phyloP scores from a whole-genome alignment of 345 rosid genomes.

The Carallia pectinifolia region DNA sequence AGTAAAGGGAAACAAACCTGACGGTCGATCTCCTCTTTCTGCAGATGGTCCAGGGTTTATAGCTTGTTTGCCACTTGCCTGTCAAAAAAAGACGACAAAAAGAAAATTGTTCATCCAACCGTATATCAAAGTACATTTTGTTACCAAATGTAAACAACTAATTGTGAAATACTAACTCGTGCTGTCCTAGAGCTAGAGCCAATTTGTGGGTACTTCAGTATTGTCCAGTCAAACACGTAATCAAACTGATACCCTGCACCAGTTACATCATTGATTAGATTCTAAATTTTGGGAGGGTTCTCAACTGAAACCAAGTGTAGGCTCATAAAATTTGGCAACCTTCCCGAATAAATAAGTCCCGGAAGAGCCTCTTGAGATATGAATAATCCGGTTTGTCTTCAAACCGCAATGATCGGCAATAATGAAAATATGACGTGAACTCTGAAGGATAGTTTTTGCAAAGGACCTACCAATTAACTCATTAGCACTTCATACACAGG shows the following conservation, averaged over 20 bases:
- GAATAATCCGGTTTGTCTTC: slow-evolving; percentile 97
- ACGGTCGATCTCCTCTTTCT: slow-evolving; percentile 47
- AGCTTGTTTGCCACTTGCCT: slow-evolving; percentile 50
- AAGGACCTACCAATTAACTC: slow-evolving; percentile 48
- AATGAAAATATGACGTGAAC: slow-evolving; percentile 89
- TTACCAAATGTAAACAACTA: background rate
- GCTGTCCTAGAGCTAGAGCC: slow-evolving; percentile 68
- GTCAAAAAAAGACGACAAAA: slow-evolving; percentile 23
- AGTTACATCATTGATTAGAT: slow-evolving; percentile 9
- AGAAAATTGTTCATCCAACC: background rate
- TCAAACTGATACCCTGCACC: slow-evolving; percentile 84
- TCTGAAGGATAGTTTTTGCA: slow-evolving; percentile 82
- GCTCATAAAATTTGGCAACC: slow-evolving; percentile 32
- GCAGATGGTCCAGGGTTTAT: slow-evolving; percentile 48
- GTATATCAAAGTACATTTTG: background rate
- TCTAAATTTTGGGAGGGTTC: background rate
- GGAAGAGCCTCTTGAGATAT: slow-evolving; percentile 84
- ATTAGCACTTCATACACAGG: background rate
- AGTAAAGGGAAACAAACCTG: slow-evolving; percentile 29
- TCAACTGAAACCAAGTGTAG: too few species aligned
- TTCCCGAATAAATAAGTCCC: slow-evolving; percentile 92
- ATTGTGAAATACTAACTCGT: slow-evolving; percentile 43
- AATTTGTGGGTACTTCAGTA: slow-evolving; percentile 77
- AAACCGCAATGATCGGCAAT: slow-evolving; percentile 86
- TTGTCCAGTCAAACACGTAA: slow-evolving; percentile 92